Conservation (phyloP, 768 basidiomycete species). For the Rhizopogon salebrosus region DNA sequence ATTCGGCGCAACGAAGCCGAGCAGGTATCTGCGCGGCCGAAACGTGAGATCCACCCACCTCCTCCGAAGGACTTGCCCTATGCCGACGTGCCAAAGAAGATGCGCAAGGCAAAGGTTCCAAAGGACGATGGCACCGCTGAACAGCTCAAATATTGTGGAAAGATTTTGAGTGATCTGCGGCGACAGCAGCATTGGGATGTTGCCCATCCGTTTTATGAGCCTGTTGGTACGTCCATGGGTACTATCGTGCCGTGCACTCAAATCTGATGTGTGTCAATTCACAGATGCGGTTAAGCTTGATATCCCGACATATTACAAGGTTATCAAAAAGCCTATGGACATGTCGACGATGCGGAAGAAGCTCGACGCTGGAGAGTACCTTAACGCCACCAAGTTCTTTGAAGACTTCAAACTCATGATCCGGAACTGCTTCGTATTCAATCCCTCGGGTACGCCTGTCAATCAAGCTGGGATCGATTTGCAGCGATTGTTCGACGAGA, state of each 20-base stretch:
- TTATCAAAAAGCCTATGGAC: slow-evolving; percentile 96
- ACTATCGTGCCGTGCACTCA: neutral
- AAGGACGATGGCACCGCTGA: slow-evolving; percentile 70
- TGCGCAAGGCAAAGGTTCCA: slow-evolving; percentile 51
- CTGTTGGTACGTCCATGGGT: slow-evolving; percentile 71
- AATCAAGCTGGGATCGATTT: slow-evolving; percentile 82
- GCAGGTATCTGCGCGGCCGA: slow-evolving; percentile 66
- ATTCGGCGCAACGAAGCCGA: slow-evolving; percentile 74
- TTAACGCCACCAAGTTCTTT: slow-evolving; percentile 74
- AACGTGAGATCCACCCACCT: slow-evolving; percentile 96
- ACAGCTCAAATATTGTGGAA: slow-evolving; percentile 80
- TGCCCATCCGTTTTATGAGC: slow-evolving; percentile 87
- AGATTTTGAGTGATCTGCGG: slow-evolving; percentile 68
- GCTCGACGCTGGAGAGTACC: slow-evolving; percentile 72
- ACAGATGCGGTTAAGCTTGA: slow-evolving; percentile 74
- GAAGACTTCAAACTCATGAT: slow-evolving; percentile 95
- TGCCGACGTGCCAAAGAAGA: slow-evolving; percentile 68
- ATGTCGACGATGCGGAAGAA: slow-evolving; percentile 83
- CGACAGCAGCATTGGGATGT: slow-evolving; percentile 71
- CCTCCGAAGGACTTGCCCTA: slow-evolving; percentile 89
- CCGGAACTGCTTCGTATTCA: slow-evolving; percentile 89
- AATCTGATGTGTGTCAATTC: no score
- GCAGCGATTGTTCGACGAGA: slow-evolving; percentile 87
- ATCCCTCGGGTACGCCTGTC: slow-evolving; percentile 83
- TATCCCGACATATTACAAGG: slow-evolving; percentile 79